A percentile compares a stretch with the other conserved stretches of the same genome.
phyloP scores from a whole-genome alignment of 2,329 filamentous ascomycete species.

The Botrytis cinerea region DNA sequence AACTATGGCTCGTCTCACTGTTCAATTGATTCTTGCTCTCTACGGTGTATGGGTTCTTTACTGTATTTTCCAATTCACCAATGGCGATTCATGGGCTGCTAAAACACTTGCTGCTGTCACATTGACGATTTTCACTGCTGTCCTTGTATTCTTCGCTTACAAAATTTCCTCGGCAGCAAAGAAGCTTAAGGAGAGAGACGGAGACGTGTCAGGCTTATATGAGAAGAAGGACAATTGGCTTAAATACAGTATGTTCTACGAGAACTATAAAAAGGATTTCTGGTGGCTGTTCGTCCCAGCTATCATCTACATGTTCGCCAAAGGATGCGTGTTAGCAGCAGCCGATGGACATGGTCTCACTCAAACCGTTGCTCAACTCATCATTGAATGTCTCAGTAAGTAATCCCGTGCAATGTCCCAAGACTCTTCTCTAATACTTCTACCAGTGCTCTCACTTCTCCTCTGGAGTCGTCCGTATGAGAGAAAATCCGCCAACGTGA shows the following conservation, averaged over 20 bases:
- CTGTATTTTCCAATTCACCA: constrained; percentile 92
- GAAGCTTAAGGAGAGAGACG: constrained; percentile 72
- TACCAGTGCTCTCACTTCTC: constrained; percentile 69
- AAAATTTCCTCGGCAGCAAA: constrained; percentile 78
- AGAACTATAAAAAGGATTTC: constrained; percentile 88
- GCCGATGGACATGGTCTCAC: constrained; percentile 81
- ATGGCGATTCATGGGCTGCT: constrained; percentile 92
- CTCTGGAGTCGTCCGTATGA: constrained; percentile 86
- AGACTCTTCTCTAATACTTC: constrained; percentile 1
- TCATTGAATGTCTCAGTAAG: constrained; percentile 67
- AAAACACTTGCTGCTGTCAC: constrained; percentile 82
- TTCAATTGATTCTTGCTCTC: constrained; percentile 83
- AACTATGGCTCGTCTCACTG: constrained; percentile 83
- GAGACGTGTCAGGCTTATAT: constrained; percentile 72
- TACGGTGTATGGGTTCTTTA: constrained; percentile 96
- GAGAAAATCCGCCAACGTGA: constrained; percentile 82
- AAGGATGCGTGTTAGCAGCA: constrained; percentile 81
- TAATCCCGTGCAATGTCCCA: not conserved
- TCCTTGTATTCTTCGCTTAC: constrained; percentile 81
- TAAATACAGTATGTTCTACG: constrained; percentile 97
- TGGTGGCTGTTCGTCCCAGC: constrained; percentile 96
- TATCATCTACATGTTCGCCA: constrained; percentile 88
- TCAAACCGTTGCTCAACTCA: constrained; percentile 77
- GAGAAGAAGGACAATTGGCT: constrained; percentile 89
- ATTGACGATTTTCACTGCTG: constrained; percentile 73